Percentiles rank a stretch among this genome's conserved stretches.
phyloP scores from a whole-genome alignment of 2,329 filamentous ascomycete species.

The Ophiostoma montium region DNA sequence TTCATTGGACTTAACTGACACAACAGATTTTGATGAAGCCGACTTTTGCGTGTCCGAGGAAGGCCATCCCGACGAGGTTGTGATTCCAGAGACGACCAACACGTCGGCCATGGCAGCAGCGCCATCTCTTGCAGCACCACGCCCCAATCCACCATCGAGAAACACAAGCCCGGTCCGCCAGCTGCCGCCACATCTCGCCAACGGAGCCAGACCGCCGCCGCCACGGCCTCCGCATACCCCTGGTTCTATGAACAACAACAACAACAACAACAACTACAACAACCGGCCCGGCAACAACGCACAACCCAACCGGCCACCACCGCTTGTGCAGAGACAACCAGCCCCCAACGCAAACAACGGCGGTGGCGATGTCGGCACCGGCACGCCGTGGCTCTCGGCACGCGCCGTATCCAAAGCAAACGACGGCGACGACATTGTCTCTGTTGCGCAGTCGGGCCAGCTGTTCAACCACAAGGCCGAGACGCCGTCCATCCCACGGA shows the following conservation, averaged over 20 bases:
- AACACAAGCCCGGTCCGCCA: slow-evolving; percentile 13
- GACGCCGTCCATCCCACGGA: slow-evolving; percentile 78
- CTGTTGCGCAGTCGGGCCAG: slow-evolving; percentile 29
- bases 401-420: slow-evolving; percentile 43
- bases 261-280: neutral
- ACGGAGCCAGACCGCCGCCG: slow-evolving; percentile 1
- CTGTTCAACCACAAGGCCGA: slow-evolving; percentile 62
- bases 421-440: slow-evolving; percentile 26
- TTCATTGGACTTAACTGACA: neutral
- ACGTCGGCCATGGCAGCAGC: slow-evolving; percentile 10
- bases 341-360: neutral
- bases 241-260: neutral
- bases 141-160: slow-evolving; percentile 11
- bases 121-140: slow-evolving; percentile 10
- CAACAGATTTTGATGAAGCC: slow-evolving; percentile 56
- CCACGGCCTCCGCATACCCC: slow-evolving; percentile 13
- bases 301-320: slow-evolving; percentile 12
- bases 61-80: slow-evolving; percentile 64
- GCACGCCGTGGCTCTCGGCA: slow-evolving; percentile 56
- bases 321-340: neutral
- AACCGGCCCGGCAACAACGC: slow-evolving; percentile 5
- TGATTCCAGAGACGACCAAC: slow-evolving; percentile 29
- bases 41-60: slow-evolving; percentile 54
- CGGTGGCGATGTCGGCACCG: slow-evolving; percentile 4
- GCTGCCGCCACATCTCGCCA: slow-evolving; percentile 9